These are phyloP conservation scores for Bullera alba DNA, from an alignment of 768 basidiomycete genomes.

Conservation along the genomic window DNA sequence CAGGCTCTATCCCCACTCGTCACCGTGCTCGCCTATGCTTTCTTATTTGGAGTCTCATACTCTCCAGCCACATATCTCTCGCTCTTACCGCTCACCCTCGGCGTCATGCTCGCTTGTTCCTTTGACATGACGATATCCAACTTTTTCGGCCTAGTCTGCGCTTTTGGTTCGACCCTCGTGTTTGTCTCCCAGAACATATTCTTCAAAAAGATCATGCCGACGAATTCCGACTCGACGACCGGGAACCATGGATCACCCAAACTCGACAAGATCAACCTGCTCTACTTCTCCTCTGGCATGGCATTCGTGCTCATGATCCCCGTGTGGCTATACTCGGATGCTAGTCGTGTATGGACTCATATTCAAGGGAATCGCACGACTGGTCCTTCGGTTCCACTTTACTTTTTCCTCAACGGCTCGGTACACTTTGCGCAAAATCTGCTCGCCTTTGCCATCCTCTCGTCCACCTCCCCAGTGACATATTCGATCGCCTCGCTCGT, in stretches of 20 bases:
- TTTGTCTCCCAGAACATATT: slow-evolving; percentile 98
- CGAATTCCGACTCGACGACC: slow-evolving; percentile 33
- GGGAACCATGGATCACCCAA: slow-evolving; percentile 49
- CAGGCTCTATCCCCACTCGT: slow-evolving; percentile 95
- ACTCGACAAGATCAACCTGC: slow-evolving; percentile 92
- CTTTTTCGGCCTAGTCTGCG: slow-evolving; percentile 77
- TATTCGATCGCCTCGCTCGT: slow-evolving; percentile 97
- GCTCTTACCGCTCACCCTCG: slow-evolving; percentile 85
- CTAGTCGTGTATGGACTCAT: slow-evolving; percentile 55
- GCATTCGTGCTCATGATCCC: slow-evolving; percentile 96
- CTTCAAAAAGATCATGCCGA: slow-evolving; percentile 96
- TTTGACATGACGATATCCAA: slow-evolving; percentile 87
- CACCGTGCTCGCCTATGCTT: slow-evolving; percentile 90
- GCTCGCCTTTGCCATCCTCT: slow-evolving; percentile 91
- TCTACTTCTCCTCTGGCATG: slow-evolving; percentile 87
- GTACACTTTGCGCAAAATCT: slow-evolving; percentile 97
- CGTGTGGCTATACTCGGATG: slow-evolving; percentile 84
- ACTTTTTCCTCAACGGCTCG: slow-evolving; percentile 88
- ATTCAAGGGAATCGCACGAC: slow-evolving; percentile 5
- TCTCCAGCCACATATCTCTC: slow-evolving; percentile 84
- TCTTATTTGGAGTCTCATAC: slow-evolving; percentile 89
- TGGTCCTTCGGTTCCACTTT: slow-evolving; percentile 63
- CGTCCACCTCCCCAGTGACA: slow-evolving; percentile 93
- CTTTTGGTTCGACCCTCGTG: slow-evolving; percentile 91
- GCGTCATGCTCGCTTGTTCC: slow-evolving; percentile 95